Base-by-base conservation (phyloP, 2,329 filamentous ascomycete species). In the Colletotrichum filicis region DNA sequence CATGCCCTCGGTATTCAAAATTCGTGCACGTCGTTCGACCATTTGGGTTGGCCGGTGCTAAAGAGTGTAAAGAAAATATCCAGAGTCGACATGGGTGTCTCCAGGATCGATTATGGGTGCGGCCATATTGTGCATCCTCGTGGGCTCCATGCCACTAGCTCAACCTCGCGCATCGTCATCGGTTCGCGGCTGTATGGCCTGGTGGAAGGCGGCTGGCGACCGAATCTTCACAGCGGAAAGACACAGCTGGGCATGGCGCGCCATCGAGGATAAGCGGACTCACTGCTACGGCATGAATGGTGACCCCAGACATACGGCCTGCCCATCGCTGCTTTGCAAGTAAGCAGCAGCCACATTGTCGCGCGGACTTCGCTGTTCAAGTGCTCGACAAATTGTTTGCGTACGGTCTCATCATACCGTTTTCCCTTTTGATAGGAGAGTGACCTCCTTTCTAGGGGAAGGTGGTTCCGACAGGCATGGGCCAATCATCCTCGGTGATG, bases 401-500 rank as follows among this genome's bases (percentile, higher is more conserved):
- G 26, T 67, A 30, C 14, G 37, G 28, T 14, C 24, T 67, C 4
- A 26, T 11, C 12, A 14, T 14, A 9, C 30, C 22, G 32, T 52
- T 19, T 19, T 8, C 19, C 32, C 30, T 5, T 12, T 46, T 30
- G 8, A 32, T 32, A 1, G 26, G 30, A 53, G 19, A 28, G 28
- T 11, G 9, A 6, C 37, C 53, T 71, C 60, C 28, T 24, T 22
- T 37, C 66, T 76, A 78, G 53, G 71, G 82, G 75, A 88, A 88
- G 64, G 83, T 77, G 58, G 77, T 80, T 68, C 82, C 81, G 11
- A 82, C 83, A 42, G 87, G 85, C 83, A 89, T 88, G 22, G 95
- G 95, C 97, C 97, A 99, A 85, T 98, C 96, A 79, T 99, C 97
- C 84, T 99, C 97, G 19, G 97, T 99, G 79, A 99, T 99, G 85